A percentile compares a stretch with the other conserved stretches of the same genome.
Evolutionary conservation across 305 asterid genomes (phyloP).

Genomic region (Plantago lanceolata): DNA sequence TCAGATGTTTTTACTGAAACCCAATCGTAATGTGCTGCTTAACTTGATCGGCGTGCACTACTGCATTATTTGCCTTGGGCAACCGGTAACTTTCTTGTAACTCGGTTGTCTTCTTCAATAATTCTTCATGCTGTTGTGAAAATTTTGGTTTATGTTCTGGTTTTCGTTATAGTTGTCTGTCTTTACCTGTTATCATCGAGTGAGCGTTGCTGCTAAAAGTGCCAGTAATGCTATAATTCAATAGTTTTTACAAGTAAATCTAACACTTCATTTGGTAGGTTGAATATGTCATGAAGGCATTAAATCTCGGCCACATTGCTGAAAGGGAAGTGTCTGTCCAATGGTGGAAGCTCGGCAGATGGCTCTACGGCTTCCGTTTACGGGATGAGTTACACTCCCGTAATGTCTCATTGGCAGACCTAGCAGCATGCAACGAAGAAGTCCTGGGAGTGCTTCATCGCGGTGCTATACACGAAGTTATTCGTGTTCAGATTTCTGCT

Average conservation of each 20-base stretch:
- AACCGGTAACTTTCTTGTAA: constrained; percentile 44
- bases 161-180: too few species aligned
- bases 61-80: constrained; percentile 56
- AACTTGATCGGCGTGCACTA: constrained; percentile 87
- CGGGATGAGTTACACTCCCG: constrained; percentile 57
- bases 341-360: constrained; percentile 89
- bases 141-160: background rate
- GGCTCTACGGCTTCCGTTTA: constrained; percentile 67
- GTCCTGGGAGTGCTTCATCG: constrained; percentile 65
- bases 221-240: background rate
- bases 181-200: too few species aligned
- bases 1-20: constrained; percentile 58
- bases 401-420: constrained; percentile 39
- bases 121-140: background rate
- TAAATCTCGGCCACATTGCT: constrained; percentile 37
- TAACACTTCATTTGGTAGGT: constrained; percentile 33
- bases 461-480: constrained; percentile 68
- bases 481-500: constrained; percentile 61
- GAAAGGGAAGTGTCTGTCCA: constrained; percentile 65
- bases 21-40: constrained; percentile 50
- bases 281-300: constrained; percentile 41
- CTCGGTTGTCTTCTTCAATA: background rate
- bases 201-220: too few species aligned
- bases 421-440: constrained; percentile 43
- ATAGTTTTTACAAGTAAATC: background rate